These are phyloP conservation scores for Trichosporon sp. DNA, from an alignment of 1,284 basidiomycete genomes.

Conservation along the genomic window DNA sequence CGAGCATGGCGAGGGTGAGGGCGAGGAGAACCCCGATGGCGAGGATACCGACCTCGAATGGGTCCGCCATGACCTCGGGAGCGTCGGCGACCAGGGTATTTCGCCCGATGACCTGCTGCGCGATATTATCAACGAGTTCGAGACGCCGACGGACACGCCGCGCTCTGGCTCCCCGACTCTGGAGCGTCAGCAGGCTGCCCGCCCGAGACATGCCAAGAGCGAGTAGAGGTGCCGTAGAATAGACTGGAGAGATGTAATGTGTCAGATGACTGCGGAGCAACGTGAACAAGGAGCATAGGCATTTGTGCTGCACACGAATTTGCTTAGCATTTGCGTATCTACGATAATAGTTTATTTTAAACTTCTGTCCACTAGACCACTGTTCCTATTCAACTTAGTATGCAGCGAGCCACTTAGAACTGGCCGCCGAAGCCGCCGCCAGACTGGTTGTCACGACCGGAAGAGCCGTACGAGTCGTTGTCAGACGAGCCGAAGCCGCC, in stretches of 20 bases:
- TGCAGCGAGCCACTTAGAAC: neutral
- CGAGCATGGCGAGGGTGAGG: slow-evolving; percentile 18
- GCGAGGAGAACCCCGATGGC: slow-evolving; percentile 24
- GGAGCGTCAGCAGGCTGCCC: neutral
- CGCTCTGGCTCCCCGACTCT: neutral
- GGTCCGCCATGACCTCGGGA: slow-evolving; percentile 30
- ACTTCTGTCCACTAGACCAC: neutral
- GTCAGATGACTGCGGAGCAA: neutral
- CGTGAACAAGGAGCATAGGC: too few relatives aligned
- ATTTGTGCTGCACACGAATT: too few relatives aligned
- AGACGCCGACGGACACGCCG: slow-evolving; percentile 6
- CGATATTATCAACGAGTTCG: slow-evolving; percentile 10
- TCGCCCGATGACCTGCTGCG: slow-evolving; percentile 14
- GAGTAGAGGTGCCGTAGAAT: neutral
- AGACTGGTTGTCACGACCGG: neutral
- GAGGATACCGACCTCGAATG: slow-evolving; percentile 31
- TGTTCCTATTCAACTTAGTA: neutral
- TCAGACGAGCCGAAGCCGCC: slow-evolving; percentile 16
- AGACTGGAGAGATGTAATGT: neutral
- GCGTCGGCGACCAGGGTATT: slow-evolving; percentile 2
- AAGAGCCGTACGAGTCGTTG: slow-evolving; percentile 23
- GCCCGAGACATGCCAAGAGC: neutral
- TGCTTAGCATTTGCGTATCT: neutral
- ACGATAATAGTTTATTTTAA: slow-evolving; percentile 1
- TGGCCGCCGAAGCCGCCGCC: slow-evolving; percentile 5